These are phyloP conservation scores for Acer negundo DNA, from an alignment of 345 rosid species.

Conservation along the genomic window DNA sequence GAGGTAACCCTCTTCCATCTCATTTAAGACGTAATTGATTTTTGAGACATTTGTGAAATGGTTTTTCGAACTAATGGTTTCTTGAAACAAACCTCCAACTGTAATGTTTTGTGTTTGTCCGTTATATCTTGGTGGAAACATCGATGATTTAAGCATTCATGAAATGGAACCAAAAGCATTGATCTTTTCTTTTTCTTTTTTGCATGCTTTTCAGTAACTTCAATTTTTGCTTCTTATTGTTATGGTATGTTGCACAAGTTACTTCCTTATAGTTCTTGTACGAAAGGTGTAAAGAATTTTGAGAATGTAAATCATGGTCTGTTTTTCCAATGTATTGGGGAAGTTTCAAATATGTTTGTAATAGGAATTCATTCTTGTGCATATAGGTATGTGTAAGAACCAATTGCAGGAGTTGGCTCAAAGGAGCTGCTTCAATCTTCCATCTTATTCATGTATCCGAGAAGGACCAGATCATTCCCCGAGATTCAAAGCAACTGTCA, in stretches of 20 bases:
- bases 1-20: background rate
- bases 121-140: background rate
- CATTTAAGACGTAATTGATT: background rate
- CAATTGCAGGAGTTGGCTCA: constrained; percentile 87
- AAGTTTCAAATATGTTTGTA: constrained; percentile 4
- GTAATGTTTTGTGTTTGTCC: background rate
- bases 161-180: background rate
- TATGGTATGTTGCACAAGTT: background rate
- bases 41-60: background rate
- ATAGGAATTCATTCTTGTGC: background rate
- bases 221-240: background rate
- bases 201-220: background rate
- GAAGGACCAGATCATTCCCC: constrained; percentile 94
- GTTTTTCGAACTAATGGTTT: background rate
- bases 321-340: background rate
- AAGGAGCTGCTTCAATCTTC: constrained; percentile 80
- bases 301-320: background rate
- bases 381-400: constrained; percentile 65
- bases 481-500: constrained; percentile 81
- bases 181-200: background rate
- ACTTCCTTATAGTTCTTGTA: background rate
- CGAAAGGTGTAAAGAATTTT: background rate
- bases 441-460: constrained; percentile 77
- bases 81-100: background rate
- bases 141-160: background rate